Evolutionary conservation across 306 rosid genomes (phyloP).

Genomic region (Sindora glabra): DNA sequence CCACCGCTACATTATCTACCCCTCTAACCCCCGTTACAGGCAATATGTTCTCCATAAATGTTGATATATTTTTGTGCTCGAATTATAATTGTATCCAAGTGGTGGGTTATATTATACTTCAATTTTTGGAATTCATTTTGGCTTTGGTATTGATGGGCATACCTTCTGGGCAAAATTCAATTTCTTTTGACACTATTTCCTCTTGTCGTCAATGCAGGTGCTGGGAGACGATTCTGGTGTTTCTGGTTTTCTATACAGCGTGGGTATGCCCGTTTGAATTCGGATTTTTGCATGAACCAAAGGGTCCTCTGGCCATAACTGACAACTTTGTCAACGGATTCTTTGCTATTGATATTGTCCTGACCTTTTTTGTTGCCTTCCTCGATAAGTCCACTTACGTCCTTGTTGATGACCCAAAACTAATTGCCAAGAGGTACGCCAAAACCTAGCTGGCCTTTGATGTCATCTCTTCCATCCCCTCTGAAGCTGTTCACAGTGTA

Average conservation of each 20-base stretch:
- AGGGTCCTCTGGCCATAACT: constrained; percentile 5
- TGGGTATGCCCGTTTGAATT: constrained; percentile 80
- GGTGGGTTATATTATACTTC: no score
- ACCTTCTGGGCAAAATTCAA: no score
- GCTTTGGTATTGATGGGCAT: no score
- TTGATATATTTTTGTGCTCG: no score
- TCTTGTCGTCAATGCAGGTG: constrained; percentile 24
- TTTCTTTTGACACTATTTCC: no score
- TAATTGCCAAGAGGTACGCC: constrained; percentile 51
- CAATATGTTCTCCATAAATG: no score
- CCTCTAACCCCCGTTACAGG: constrained; percentile 42
- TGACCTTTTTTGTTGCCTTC: constrained; percentile 77
- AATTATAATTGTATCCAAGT: no score
- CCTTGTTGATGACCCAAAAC: constrained; percentile 30
- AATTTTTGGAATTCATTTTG: no score
- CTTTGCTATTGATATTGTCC: constrained; percentile 48
- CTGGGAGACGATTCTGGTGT: constrained; percentile 52
- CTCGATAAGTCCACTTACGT: constrained; percentile 51
- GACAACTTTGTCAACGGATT: constrained; percentile 61
- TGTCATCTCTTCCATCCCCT: constrained; percentile 53
- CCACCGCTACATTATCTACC: constrained; percentile 29
- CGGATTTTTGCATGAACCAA: constrained; percentile 44
- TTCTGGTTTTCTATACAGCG: constrained; percentile 65
- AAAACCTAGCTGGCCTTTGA: constrained; percentile 60
- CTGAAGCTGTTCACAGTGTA: constrained; percentile 26